Evolutionary conservation across 2,329 filamentous ascomycete genomes (phyloP).

Genomic region (Raffaelea deltoideospora): DNA sequence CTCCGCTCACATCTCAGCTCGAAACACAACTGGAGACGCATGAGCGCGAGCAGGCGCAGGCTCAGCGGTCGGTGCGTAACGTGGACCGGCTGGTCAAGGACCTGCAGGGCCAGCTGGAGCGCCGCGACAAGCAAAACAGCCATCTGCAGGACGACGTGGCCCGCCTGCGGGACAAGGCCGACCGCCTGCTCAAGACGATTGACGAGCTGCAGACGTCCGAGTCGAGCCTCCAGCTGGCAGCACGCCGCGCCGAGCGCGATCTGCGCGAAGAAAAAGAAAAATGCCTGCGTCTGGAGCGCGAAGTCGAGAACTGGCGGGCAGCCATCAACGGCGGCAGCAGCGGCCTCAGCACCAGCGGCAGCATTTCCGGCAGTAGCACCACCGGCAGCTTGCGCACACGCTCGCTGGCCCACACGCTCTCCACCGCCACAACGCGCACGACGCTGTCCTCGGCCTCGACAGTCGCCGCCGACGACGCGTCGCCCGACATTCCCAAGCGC

Average conservation of each 20-base stretch:
- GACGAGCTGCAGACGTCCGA: constrained; percentile 88
- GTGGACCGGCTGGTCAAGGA: constrained; percentile 91
- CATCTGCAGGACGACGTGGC: constrained; percentile 72
- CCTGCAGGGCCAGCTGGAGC: constrained; percentile 79
- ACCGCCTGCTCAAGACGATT: constrained; percentile 77
- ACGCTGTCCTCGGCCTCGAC: constrained; percentile 32
- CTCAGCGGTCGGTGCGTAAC: constrained; percentile 77
- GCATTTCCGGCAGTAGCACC: constrained; percentile 12
- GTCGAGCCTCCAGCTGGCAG: constrained; percentile 63
- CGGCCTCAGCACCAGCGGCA: constrained; percentile 11
- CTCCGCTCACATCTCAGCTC: no score
- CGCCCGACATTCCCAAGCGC: constrained; percentile 44
- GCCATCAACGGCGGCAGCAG: constrained; percentile 36
- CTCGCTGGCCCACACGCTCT: constrained; percentile 12
- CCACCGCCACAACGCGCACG: background rate
- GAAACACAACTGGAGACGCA: constrained; percentile 76
- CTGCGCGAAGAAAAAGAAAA: constrained; percentile 80
- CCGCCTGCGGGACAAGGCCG: constrained; percentile 78
- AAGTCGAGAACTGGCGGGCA: constrained; percentile 70
- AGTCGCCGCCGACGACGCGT: constrained; percentile 19
- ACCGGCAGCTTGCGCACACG: background rate
- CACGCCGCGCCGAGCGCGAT: constrained; percentile 78
- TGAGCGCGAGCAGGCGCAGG: constrained; percentile 62
- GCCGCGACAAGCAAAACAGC: constrained; percentile 74
- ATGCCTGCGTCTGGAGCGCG: constrained; percentile 64